A percentile compares a stretch with the other conserved stretches of the same genome.
Evolutionary conservation across 106 monocot genomes (phyloP).

Genomic region (Apostasia ramifera): DNA sequence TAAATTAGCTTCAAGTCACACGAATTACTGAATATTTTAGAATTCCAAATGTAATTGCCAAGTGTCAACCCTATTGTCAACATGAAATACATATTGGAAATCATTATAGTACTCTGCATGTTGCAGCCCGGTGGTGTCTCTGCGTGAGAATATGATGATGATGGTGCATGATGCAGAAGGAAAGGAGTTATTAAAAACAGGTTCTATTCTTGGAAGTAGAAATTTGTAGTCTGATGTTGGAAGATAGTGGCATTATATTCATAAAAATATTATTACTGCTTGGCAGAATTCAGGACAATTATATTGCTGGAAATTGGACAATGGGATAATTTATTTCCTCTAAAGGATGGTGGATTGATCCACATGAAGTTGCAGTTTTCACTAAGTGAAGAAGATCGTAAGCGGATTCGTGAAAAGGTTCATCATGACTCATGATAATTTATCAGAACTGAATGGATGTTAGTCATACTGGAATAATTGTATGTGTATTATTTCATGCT

Average conservation of each 20-base stretch:
- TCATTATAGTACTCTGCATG: neutral
- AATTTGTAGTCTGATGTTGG: neutral
- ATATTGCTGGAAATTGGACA: conserved; percentile 58
- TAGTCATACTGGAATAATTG: neutral
- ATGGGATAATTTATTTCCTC: conserved; percentile 41
- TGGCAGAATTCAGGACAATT: conserved; percentile 53
- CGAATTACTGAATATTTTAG: too few relatives aligned
- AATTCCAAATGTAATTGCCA: too few relatives aligned
- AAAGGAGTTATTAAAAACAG: conserved; percentile 48
- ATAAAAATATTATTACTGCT: conserved; percentile 1
- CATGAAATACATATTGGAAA: too few relatives aligned
- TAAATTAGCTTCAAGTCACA: too few relatives aligned
- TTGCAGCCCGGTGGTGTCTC: conserved; percentile 62
- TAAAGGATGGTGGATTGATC: conserved; percentile 43
- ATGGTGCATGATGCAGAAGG: conserved; percentile 39
- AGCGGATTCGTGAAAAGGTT: conserved; percentile 66
- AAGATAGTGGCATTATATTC: neutral
- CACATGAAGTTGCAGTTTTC: conserved; percentile 61
- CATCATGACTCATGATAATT: neutral
- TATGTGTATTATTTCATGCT: neutral
- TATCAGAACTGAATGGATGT: neutral
- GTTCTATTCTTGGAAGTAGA: conserved; percentile 10
- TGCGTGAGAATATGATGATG: conserved; percentile 55
- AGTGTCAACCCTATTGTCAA: too few relatives aligned
- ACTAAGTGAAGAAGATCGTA: conserved; percentile 52